Conservation (phyloP, 768 basidiomycete species). For the Pleurotus ostreatus region DNA sequence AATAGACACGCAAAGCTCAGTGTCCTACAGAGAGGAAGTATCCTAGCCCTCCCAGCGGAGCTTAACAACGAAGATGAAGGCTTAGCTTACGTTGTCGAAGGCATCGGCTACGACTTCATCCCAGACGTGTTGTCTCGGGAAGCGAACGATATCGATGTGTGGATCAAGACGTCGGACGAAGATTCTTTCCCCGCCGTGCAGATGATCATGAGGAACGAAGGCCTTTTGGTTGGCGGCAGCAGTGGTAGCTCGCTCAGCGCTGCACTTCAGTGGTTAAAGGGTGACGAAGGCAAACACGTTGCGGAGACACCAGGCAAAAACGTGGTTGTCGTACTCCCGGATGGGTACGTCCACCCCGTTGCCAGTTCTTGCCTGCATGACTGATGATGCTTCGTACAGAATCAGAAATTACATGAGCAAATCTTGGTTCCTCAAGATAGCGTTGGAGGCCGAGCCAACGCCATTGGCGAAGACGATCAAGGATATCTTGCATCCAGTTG, state of each 20-base stretch:
- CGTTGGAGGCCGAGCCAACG: slow-evolving; percentile 50
- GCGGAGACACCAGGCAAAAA: slow-evolving; percentile 73
- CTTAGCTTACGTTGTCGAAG: slow-evolving; percentile 75
- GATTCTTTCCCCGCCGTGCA: slow-evolving; percentile 77
- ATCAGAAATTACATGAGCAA: slow-evolving; percentile 95
- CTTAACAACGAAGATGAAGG: slow-evolving; percentile 55
- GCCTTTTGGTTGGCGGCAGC: slow-evolving; percentile 89
- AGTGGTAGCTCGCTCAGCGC: slow-evolving; percentile 84
- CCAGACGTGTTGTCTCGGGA: slow-evolving; percentile 81
- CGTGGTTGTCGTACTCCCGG: slow-evolving; percentile 85
- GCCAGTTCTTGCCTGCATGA: not conserved
- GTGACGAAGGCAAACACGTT: slow-evolving; percentile 57
- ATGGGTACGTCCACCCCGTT: slow-evolving; percentile 59
- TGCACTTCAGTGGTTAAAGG: slow-evolving; percentile 73
- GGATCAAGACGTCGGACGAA: slow-evolving; percentile 84
- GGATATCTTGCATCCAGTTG: slow-evolving; percentile 21
- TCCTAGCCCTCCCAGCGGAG: slow-evolving; percentile 69
- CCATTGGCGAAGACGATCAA: slow-evolving; percentile 48
- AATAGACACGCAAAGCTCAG: not conserved
- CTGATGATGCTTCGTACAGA: slow-evolving; percentile 30
- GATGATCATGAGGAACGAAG: slow-evolving; percentile 77
- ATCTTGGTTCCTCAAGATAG: slow-evolving; percentile 81
- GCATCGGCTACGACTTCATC: slow-evolving; percentile 95
- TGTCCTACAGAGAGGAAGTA: slow-evolving; percentile 69
- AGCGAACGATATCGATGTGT: slow-evolving; percentile 55